Percentiles rank a stretch among this genome's conserved stretches.
Evolutionary conservation across 169 alveolate species (phyloP).

Genomic region (Plasmodium malariae): DNA sequence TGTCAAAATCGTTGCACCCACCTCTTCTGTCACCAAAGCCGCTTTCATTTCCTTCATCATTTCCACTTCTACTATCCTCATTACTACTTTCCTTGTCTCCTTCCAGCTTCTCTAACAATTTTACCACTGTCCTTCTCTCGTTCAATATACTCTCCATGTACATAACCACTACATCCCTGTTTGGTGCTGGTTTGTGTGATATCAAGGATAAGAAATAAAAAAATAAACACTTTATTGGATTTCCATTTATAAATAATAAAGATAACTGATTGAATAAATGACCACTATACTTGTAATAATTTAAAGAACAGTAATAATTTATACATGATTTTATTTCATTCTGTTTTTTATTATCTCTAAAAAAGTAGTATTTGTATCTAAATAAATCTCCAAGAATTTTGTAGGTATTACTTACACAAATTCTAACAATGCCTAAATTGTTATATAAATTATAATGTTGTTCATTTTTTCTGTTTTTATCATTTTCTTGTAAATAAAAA

Average conservation of each 20-base stretch:
- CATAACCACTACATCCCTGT: constrained; percentile 30
- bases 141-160: constrained; percentile 26
- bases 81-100: neutral
- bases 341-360: constrained; percentile 15
- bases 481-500: constrained; percentile 2
- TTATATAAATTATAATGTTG: neutral
- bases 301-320: constrained; percentile 51
- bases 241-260: constrained; percentile 17
- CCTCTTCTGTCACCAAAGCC: neutral
- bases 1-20: neutral
- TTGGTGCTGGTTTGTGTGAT: constrained; percentile 22
- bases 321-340: constrained; percentile 45
- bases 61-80: neutral
- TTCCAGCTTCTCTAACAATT: neutral
- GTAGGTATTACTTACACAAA: constrained; percentile 32
- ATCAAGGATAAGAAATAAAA: constrained; percentile 57
- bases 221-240: constrained; percentile 43
- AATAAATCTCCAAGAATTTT: constrained; percentile 52
- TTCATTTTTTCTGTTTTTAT: neutral
- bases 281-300: constrained; percentile 37
- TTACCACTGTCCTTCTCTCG: constrained; percentile 7
- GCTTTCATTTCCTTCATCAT: neutral
- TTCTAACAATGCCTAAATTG: constrained; percentile 28
- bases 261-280: constrained; percentile 53
- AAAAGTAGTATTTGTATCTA: constrained; percentile 44